Conservation (phyloP, 2,329 filamentous ascomycete genomes). For the Pseudonectria foliicola region DNA sequence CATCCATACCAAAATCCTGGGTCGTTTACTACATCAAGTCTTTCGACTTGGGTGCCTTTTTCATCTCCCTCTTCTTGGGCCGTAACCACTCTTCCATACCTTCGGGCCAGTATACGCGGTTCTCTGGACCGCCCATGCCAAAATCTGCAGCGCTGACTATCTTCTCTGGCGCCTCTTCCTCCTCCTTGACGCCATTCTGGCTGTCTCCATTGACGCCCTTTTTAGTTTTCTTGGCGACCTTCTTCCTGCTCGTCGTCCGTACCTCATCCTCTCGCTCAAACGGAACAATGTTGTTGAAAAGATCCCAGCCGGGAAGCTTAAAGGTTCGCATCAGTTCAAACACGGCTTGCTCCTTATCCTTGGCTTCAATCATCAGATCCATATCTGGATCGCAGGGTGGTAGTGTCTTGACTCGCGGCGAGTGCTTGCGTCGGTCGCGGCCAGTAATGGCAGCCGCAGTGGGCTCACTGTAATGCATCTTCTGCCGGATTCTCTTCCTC, state of each 20-base stretch:
- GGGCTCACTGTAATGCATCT: conserved; percentile 95
- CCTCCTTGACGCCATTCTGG: conserved; percentile 30
- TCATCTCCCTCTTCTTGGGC: conserved; percentile 66
- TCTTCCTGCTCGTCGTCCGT: conserved; percentile 38
- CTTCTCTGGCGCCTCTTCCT: conserved; percentile 31
- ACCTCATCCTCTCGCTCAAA: conserved; percentile 69
- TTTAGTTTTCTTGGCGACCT: conserved; percentile 31
- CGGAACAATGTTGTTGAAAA: conserved; percentile 70
- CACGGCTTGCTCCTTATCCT: conserved; percentile 95
- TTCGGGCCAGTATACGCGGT: conserved; percentile 82
- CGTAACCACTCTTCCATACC: conserved; percentile 87
- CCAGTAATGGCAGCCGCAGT: conserved; percentile 58
- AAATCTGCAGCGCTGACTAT: conserved; percentile 60
- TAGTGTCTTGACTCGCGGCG: conserved; percentile 66
- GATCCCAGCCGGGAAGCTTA: conserved; percentile 72
- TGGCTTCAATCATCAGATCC: conserved; percentile 99
- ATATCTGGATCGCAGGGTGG: conserved; percentile 77
- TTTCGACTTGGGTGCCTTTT: conserved; percentile 31
- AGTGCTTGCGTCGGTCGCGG: conserved; percentile 77
- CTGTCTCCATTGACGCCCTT: conserved; percentile 25
- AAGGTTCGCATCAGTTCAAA: conserved; percentile 90
- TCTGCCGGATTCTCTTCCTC: conserved; percentile 77
- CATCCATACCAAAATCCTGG: neutral
- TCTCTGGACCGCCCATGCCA: conserved; percentile 77
- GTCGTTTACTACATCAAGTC: conserved; percentile 19